Conservation (phyloP, 2,329 filamentous ascomycete genomes). For the Diaporthe nobilis region DNA sequence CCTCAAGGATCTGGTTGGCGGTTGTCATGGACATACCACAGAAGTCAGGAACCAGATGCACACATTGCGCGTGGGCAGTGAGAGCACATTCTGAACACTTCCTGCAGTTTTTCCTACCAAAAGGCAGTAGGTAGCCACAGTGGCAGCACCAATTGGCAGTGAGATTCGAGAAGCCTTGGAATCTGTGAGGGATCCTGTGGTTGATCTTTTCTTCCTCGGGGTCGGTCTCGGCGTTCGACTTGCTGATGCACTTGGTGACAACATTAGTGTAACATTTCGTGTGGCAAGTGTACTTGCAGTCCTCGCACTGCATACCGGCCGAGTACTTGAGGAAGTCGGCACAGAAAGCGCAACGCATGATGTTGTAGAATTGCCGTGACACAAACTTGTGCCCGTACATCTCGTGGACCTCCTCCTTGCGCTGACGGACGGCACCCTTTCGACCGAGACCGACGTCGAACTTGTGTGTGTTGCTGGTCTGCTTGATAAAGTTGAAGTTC, state of each 20-base stretch:
- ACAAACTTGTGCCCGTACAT: conserved; percentile 99
- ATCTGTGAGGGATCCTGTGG: conserved; percentile 97
- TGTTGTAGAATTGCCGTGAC: conserved; percentile 99
- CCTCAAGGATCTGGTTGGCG: conserved; percentile 92
- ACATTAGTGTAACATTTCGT: conserved; percentile 97
- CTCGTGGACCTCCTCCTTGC: conserved; percentile 98
- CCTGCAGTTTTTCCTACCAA: conserved; percentile 94
- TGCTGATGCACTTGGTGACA: conserved; percentile 99
- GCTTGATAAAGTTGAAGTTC: conserved; percentile 92
- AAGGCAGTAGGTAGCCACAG: conserved; percentile 94
- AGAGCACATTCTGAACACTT: conserved; percentile 95
- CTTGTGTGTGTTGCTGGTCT: conserved; percentile 84
- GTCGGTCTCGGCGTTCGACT: conserved; percentile 98
- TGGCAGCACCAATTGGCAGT: conserved; percentile 99
- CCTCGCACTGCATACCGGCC: conserved; percentile 98
- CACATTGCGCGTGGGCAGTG: conserved; percentile 91
- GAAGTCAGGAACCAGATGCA: conserved; percentile 97
- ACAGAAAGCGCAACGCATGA: conserved; percentile 98
- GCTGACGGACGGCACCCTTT: conserved; percentile 96
- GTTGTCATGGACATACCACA: conserved; percentile 99
- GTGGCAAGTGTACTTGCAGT: conserved; percentile 99
- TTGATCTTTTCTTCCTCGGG: conserved; percentile 99
- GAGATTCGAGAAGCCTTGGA: conserved; percentile 96
- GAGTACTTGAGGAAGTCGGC: conserved; percentile 99
- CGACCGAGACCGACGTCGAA: conserved; percentile 93